A percentile compares a stretch with the other conserved stretches of the same genome.
phyloP scores from a whole-genome alignment of 2,329 filamentous ascomycete genomes.

The Myriosclerotinia curreyana region DNA sequence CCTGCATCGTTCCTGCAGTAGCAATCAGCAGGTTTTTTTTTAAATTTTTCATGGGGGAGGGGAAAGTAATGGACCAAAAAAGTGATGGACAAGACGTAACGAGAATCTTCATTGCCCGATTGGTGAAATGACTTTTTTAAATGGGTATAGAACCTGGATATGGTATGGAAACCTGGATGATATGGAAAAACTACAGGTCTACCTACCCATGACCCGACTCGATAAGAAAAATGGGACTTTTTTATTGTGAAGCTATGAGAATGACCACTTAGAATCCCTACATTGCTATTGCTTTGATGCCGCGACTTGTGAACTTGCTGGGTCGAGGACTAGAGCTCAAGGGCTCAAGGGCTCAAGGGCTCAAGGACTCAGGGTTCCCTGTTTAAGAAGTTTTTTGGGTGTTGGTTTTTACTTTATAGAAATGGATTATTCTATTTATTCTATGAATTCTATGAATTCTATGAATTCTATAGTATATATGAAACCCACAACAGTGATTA shows the following conservation, averaged over 20 bases:
- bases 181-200: too few species aligned
- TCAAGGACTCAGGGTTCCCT: constrained; percentile 1
- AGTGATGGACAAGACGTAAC: not conserved
- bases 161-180: not conserved
- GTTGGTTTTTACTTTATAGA: too few species aligned
- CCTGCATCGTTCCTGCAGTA: constrained; percentile 38
- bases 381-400: too few species aligned
- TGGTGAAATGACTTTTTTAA: constrained; percentile 18
- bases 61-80: not conserved
- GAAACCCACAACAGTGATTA: constrained; percentile 2
- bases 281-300: constrained; percentile 19
- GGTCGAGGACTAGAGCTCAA: not conserved
- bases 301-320: constrained; percentile 14
- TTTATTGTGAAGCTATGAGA: constrained; percentile 1
- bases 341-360: not conserved
- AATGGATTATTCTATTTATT: constrained; percentile 8
- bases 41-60: not conserved
- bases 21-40: constrained; percentile 15
- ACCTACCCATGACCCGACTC: constrained; percentile 12
- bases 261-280: constrained; percentile 14
- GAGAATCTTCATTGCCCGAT: constrained; percentile 22
- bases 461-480: too few species aligned
- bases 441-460: not conserved
- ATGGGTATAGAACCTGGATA: not conserved
- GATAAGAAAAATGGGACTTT: constrained; percentile 18